phyloP scores from a whole-genome alignment of 208 protist species.

The Crithidia sp. region DNA sequence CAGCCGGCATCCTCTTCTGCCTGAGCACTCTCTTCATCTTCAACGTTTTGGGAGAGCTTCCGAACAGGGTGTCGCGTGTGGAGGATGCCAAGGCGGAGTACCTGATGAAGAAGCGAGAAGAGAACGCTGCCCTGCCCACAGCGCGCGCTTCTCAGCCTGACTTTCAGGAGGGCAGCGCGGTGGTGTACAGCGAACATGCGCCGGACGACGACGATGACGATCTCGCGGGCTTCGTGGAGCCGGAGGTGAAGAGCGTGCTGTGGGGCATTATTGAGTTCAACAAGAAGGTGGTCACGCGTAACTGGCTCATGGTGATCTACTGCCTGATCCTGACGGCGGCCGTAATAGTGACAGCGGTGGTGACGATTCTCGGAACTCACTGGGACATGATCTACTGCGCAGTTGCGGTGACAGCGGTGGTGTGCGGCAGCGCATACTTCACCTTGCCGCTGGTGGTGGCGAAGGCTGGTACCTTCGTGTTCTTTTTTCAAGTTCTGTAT shows the following conservation, averaged over 20 bases:
- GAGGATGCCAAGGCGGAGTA: constrained; percentile 39
- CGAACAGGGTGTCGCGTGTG: constrained; percentile 41
- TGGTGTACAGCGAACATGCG: not conserved
- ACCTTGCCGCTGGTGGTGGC: constrained; percentile 42
- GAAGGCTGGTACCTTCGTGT: constrained; percentile 42
- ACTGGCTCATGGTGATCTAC: constrained; percentile 38
- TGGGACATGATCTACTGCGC: constrained; percentile 37
- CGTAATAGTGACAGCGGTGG: constrained; percentile 32
- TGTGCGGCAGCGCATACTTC: constrained; percentile 30
- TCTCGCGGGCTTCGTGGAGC: constrained; percentile 22
- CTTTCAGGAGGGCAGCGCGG: not conserved
- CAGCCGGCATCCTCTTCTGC: constrained; percentile 48
- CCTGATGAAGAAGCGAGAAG: constrained; percentile 20
- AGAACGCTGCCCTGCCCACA: constrained; percentile 6
- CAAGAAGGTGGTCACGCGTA: constrained; percentile 26
- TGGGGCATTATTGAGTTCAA: constrained; percentile 37
- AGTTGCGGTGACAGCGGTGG: constrained; percentile 26
- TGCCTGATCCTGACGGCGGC: constrained; percentile 40
- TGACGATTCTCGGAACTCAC: constrained; percentile 38
- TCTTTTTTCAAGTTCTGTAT: constrained; percentile 42
- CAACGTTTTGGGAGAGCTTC: constrained; percentile 65
- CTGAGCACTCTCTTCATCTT: constrained; percentile 48
- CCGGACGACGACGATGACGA: constrained; percentile 9
- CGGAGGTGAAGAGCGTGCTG: constrained; percentile 21
- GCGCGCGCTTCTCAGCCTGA: not conserved